These are phyloP conservation scores for Stachybotrys chartarum DNA, from an alignment of 2,329 filamentous ascomycete genomes.

Conservation along the genomic window DNA sequence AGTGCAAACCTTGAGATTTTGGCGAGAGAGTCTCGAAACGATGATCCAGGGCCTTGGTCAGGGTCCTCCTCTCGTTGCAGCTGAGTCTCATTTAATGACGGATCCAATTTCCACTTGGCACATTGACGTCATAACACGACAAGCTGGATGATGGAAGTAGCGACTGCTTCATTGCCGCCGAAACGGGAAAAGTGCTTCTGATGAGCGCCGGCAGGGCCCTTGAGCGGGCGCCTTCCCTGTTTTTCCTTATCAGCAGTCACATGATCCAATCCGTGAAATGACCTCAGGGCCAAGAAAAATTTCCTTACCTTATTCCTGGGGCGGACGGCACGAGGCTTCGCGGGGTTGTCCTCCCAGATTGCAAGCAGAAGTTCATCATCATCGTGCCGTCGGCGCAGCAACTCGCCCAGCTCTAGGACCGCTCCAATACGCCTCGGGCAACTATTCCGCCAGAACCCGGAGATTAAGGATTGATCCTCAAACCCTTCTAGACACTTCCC, in stretches of 20 bases:
- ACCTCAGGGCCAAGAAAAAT: too few species aligned
- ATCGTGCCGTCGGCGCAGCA: not conserved
- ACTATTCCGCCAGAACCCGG: not conserved
- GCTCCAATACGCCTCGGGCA: not conserved
- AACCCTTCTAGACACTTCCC: not conserved
- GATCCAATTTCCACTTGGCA: too few species aligned
- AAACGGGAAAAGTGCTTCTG: not conserved
- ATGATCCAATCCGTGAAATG: not conserved
- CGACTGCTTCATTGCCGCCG: not conserved
- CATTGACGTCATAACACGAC: too few species aligned
- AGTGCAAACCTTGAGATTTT: too few species aligned
- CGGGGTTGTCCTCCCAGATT: not conserved
- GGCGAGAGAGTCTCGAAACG: too few species aligned
- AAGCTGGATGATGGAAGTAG: not conserved
- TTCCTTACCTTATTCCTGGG: not conserved
- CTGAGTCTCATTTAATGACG: too few species aligned
- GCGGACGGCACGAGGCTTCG: not conserved
- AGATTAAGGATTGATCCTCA: not conserved
- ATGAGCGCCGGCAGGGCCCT: not conserved
- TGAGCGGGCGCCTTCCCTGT: not conserved
- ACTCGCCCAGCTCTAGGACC: not conserved
- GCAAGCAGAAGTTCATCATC: not conserved
- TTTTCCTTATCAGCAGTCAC: not conserved
- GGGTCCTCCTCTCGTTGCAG: too few species aligned
- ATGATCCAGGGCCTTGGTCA: too few species aligned